Conservation (phyloP, 1,284 basidiomycete species). For the Somion occarium region DNA sequence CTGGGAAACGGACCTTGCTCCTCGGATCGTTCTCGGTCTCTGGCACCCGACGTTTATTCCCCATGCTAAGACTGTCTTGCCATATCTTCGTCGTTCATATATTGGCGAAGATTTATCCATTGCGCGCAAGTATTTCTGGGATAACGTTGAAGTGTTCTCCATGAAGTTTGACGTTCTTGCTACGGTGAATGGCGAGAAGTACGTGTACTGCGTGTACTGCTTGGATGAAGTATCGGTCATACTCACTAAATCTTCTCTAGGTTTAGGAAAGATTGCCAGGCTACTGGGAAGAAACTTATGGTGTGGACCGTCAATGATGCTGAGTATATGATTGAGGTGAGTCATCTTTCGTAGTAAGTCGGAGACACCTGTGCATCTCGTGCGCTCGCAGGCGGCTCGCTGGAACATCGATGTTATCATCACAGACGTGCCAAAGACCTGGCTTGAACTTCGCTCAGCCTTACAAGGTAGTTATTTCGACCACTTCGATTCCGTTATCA, state of each 20-base stretch:
- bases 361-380: no score
- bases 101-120: conserved; percentile 72
- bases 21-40: conserved; percentile 86
- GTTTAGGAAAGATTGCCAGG: conserved; percentile 78
- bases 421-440: conserved; percentile 80
- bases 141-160: conserved; percentile 84
- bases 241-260: conserved; percentile 24
- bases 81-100: conserved; percentile 82
- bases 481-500: neutral
- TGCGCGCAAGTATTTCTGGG: conserved; percentile 89
- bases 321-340: conserved; percentile 89
- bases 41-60: conserved; percentile 93
- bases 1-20: conserved; percentile 82
- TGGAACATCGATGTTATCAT: conserved; percentile 92
- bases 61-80: conserved; percentile 72
- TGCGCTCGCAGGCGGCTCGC: conserved; percentile 72
- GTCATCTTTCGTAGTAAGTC: no score
- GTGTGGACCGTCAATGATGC: conserved; percentile 97
- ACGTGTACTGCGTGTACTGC: conserved; percentile 28
- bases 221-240: neutral
- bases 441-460: conserved; percentile 66
- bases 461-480: conserved; percentile 45
- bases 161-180: conserved; percentile 78
- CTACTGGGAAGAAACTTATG: conserved; percentile 81
- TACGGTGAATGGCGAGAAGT: conserved; percentile 68